These are phyloP conservation scores for Epipyxis sp. DNA, from an alignment of 108 stramenopile genomes.

Conservation along the genomic window DNA sequence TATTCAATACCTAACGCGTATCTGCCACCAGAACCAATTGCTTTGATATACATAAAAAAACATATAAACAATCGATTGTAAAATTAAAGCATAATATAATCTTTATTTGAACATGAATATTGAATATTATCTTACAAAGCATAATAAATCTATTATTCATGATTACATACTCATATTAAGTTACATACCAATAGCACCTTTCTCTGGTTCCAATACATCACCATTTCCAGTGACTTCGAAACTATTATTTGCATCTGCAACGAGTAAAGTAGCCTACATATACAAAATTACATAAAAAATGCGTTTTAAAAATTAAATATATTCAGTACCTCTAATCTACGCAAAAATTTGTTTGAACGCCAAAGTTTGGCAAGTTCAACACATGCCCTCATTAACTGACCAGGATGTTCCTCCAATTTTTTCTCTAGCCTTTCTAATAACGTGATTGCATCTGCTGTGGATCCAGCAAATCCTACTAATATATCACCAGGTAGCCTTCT, in stretches of 20 bases:
- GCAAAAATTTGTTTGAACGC: conserved; percentile 95
- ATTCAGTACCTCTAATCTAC: conserved; percentile 82
- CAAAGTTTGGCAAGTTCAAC: conserved; percentile 97
- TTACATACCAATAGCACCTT: conserved; percentile 83
- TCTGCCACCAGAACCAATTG: conserved; percentile 63
- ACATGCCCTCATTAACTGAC: conserved; percentile 82
- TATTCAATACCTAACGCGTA: conserved; percentile 65
- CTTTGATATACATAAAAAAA: too few relatives aligned
- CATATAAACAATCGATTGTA: too few relatives aligned
- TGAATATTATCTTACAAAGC: too few relatives aligned
- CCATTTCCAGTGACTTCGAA: conserved; percentile 94
- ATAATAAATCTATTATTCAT: too few relatives aligned
- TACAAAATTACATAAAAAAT: background rate
- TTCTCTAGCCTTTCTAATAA: conserved; percentile 89
- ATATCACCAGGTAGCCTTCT: conserved; percentile 64
- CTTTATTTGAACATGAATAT: too few relatives aligned
- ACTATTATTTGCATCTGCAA: conserved; percentile 53
- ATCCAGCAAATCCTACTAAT: conserved; percentile 94
- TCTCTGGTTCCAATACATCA: conserved; percentile 88
- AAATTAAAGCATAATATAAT: too few relatives aligned
- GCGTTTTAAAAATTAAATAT: conserved; percentile 58
- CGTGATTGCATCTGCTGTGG: conserved; percentile 94
- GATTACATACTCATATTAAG: too few relatives aligned
- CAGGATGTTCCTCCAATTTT: conserved; percentile 91
- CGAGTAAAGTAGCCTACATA: conserved; percentile 14